A percentile compares a stretch with the other conserved stretches of the same genome.
Evolutionary conservation across 768 basidiomycete genomes (phyloP).

Genomic region (Gymnopilus dilepis): DNA sequence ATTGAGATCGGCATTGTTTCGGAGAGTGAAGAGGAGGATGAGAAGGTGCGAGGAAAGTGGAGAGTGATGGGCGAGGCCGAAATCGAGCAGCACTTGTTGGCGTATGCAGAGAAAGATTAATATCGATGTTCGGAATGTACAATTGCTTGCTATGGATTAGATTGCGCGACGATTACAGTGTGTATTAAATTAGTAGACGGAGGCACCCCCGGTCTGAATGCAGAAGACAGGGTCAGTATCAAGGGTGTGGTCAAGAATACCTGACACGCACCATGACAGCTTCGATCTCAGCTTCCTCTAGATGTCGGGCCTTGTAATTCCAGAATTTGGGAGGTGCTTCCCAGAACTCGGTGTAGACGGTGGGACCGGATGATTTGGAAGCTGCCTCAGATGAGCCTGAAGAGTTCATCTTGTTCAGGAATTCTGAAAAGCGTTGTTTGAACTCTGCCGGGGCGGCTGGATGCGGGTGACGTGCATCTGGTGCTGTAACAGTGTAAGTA

Average conservation of each 20-base stretch:
- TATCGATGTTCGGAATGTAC: slow-evolving; percentile 12
- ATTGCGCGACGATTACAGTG: slow-evolving; percentile 12
- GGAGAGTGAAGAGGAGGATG: slow-evolving; percentile 69
- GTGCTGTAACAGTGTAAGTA: slow-evolving; percentile 23
- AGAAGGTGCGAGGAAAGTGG: slow-evolving; percentile 78
- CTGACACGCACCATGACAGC: slow-evolving; percentile 60
- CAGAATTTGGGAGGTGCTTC: slow-evolving; percentile 67
- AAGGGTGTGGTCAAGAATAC: not conserved
- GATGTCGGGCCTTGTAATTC: slow-evolving; percentile 51
- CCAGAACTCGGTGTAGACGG: slow-evolving; percentile 59
- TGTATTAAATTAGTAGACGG: slow-evolving; percentile 54
- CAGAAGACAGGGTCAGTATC: slow-evolving; percentile 1
- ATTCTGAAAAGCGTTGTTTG: slow-evolving; percentile 53
- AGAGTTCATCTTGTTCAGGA: slow-evolving; percentile 41
- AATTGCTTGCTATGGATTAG: slow-evolving; percentile 21
- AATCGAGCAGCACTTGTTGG: slow-evolving; percentile 79
- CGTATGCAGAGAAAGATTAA: slow-evolving; percentile 91
- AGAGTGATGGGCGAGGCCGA: slow-evolving; percentile 78
- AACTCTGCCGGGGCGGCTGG: slow-evolving; percentile 72
- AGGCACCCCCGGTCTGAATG: slow-evolving; percentile 71
- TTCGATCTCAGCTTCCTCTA: slow-evolving; percentile 66
- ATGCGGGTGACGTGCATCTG: slow-evolving; percentile 57
- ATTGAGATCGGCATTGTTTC: slow-evolving; percentile 97
- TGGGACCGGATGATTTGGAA: not conserved
- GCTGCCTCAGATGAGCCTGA: slow-evolving; percentile 26